Percentiles rank a stretch among this genome's conserved stretches.
Conservation (phyloP, 1,284 basidiomycete species). For the Leccinum pachyderme region DNA sequence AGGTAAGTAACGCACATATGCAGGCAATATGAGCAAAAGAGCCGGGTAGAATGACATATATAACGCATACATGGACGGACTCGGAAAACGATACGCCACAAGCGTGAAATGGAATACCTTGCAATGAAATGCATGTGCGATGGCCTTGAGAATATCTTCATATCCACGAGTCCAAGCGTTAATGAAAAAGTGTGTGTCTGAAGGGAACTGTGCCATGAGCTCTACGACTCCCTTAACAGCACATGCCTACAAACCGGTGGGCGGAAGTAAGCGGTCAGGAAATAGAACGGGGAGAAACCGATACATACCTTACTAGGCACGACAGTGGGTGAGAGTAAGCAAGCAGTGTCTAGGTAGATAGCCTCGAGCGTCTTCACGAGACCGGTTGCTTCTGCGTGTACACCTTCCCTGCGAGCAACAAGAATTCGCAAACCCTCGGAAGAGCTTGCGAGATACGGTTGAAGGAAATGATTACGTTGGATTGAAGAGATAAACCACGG, state of each 20-base stretch:
- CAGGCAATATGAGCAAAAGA: not conserved
- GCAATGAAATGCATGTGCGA: conserved; percentile 62
- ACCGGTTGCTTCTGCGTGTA: conserved; percentile 13
- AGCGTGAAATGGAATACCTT: conserved; percentile 42
- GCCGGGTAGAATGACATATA: not conserved
- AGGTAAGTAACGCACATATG: conserved; percentile 17
- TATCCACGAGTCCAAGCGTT: conserved; percentile 95
- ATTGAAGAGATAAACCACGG: conserved; percentile 71
- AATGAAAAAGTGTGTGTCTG: conserved; percentile 77
- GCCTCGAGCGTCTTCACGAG: conserved; percentile 58
- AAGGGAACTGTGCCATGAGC: conserved; percentile 68
- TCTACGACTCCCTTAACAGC: conserved; percentile 67
- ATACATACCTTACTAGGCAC: conserved; percentile 69
- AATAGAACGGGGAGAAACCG: not conserved
- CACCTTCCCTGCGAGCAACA: conserved; percentile 29
- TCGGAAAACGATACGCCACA: not conserved
- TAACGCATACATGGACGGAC: not conserved
- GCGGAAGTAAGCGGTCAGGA: not conserved
- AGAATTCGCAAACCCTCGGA: conserved; percentile 24
- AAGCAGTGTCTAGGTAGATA: conserved; percentile 87
- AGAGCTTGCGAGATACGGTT: conserved; percentile 57
- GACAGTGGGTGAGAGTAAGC: conserved; percentile 55
- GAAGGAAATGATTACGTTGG: conserved; percentile 64
- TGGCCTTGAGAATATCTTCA: conserved; percentile 78
- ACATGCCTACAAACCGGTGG: conserved; percentile 44